These are phyloP conservation scores for Elymus sibiricus DNA, from an alignment of 176 grass and related monocot genomes.

Conservation along the genomic window DNA sequence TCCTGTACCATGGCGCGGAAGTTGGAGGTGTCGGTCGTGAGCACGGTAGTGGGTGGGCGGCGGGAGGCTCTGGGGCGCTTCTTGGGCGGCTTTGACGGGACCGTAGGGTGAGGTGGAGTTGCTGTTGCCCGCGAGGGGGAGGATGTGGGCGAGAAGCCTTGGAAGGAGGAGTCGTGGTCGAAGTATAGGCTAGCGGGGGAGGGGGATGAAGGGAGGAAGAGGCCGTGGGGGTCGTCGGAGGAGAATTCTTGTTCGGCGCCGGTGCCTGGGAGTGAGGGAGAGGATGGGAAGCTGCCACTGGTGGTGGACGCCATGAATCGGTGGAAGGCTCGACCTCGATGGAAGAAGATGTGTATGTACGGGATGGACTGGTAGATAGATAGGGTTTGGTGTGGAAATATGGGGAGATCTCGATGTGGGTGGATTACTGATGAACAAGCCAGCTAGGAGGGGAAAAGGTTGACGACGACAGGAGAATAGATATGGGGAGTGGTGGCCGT, in stretches of 20 bases:
- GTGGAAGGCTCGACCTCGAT: constrained; percentile 18
- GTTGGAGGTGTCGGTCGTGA: constrained; percentile 92
- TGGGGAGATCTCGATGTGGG: constrained; percentile 34
- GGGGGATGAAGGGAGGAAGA: constrained; percentile 45
- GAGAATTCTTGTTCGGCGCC: constrained; percentile 66
- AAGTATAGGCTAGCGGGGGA: constrained; percentile 38
- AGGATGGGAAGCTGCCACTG: constrained; percentile 81
- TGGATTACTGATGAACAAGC: constrained; percentile 19
- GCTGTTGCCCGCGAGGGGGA: constrained; percentile 10
- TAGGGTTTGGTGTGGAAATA: constrained; percentile 38
- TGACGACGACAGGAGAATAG: constrained; percentile 6
- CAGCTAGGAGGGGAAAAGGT: neutral
- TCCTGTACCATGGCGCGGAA: constrained; percentile 99
- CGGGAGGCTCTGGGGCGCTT: constrained; percentile 82
- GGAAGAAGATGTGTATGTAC: constrained; percentile 12
- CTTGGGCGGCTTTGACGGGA: constrained; percentile 35
- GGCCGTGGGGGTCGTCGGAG: constrained; percentile 38
- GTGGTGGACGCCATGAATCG: constrained; percentile 74
- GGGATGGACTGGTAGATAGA: constrained; percentile 5
- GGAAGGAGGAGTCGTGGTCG: constrained; percentile 45
- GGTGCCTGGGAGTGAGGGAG: constrained; percentile 39
- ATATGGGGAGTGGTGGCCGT: neutral
- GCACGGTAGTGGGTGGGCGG: constrained; percentile 78
- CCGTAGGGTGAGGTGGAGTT: constrained; percentile 15
- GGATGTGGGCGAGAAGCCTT: constrained; percentile 23